Evolutionary conservation across 805 yeast species (phyloP), one percentile per base, ranked within the genome.

Genomic region (Yarrowia divulgata): DNA sequence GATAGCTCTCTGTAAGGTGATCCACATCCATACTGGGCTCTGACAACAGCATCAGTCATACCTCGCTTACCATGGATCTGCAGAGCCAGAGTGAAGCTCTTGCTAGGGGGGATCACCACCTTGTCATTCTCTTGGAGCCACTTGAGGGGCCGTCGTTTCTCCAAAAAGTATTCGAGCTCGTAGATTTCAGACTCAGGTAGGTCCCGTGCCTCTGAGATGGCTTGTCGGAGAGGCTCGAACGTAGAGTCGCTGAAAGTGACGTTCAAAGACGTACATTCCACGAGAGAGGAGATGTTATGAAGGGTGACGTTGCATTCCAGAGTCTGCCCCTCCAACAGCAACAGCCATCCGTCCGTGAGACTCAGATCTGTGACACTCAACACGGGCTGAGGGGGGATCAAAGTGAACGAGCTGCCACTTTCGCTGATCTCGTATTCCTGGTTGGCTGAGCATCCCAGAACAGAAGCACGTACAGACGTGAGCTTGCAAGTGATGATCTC

Each of bases 251-350:
- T 81, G 72, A 88, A 87, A 8, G 87, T 84, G 71, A 90, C 87
- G 3, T 87, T 82, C 42, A 91, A 73, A 63, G 84, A 81, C 68
- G 87, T 85, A 54, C 89, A 86, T 0, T 82, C 74, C 3, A 88
- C 87, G 5, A 78, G 75, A 0, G 94, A 87, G 19, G 83, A 81
- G 14, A 60, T 60, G 75, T 92, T 91, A 60, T 83, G 82, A 40
- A 92, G 77, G 0, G 78, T 76, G 6, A 91, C 76, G 1, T 82
- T 79, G 70, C 90, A 85, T 1, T 75, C 71, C 64, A 81, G 82
- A 49, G 81, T 79, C 73, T 92, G 95, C 9, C 97, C 97, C 75
- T 91, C 97, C 13, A 92, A 77, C 16, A 91, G 77, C 91, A 91
- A 89, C 4, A 89, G 74, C 87, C 91, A 88, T 3, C 87, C 86